These are phyloP conservation scores for Arthroderma sp. DNA, from an alignment of 2,329 filamentous ascomycete genomes.

Conservation along the genomic window DNA sequence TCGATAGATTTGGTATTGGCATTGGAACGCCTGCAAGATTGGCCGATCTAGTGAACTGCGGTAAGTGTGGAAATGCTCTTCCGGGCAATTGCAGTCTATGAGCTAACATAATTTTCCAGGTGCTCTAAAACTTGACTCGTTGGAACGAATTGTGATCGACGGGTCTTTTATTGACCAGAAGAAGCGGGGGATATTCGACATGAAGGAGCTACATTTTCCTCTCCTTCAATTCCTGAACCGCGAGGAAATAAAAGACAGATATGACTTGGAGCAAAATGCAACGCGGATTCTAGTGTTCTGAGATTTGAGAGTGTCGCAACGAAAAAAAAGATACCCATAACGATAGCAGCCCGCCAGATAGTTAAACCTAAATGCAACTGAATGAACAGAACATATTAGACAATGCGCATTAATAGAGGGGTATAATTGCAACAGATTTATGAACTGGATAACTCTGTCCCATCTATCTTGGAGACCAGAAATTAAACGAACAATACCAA, in stretches of 20 bases:
- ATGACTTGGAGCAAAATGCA: constrained; percentile 38
- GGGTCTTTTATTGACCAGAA: constrained; percentile 90
- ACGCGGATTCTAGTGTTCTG: constrained; percentile 35
- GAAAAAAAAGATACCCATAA: too few species aligned
- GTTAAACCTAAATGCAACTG: too few species aligned
- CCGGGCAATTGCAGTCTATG: not conserved
- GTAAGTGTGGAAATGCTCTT: constrained; percentile 33
- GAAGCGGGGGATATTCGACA: constrained; percentile 84
- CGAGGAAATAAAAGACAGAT: constrained; percentile 57
- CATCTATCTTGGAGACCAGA: too few species aligned
- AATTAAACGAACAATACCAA: too few species aligned
- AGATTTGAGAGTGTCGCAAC: too few species aligned
- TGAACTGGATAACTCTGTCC: too few species aligned
- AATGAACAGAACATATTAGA: too few species aligned
- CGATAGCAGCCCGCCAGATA: too few species aligned
- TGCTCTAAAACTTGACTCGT: constrained; percentile 53
- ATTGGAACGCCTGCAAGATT: constrained; percentile 81
- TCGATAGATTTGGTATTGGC: constrained; percentile 60
- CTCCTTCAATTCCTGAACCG: constrained; percentile 61
- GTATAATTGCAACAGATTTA: too few species aligned
- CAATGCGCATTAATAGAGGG: too few species aligned
- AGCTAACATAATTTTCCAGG: constrained; percentile 32
- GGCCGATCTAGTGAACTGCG: constrained; percentile 68
- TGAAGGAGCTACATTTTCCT: constrained; percentile 81
- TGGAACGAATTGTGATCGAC: constrained; percentile 76